Evolutionary conservation across 495 filamentous ascomycete genomes (phyloP).

Genomic region (Aspergillus diversus): DNA sequence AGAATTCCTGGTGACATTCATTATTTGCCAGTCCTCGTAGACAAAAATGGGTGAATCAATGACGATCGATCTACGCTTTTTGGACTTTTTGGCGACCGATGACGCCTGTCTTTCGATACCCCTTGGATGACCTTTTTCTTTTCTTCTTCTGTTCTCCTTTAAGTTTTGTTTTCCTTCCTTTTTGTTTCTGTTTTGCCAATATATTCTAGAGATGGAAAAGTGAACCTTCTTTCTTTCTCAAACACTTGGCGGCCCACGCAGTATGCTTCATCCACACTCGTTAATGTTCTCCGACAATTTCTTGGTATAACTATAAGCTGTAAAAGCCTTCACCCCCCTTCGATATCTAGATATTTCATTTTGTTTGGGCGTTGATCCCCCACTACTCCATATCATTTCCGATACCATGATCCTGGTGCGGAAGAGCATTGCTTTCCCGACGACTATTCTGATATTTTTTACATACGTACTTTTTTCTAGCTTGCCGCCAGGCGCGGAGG

Average conservation of each 20-base stretch:
- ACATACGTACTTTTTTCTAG: conserved; percentile 38
- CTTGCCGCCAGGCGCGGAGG: conserved; percentile 35
- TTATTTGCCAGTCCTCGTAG: conserved; percentile 1
- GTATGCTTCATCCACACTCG: conserved; percentile 18
- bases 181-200: too few species aligned
- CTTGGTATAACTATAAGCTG: conserved; percentile 16
- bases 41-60: conserved; percentile 10
- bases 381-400: conserved; percentile 5
- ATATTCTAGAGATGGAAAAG: too few species aligned
- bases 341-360: conserved; percentile 14
- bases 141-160: not conserved
- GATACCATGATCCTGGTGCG: conserved; percentile 32
- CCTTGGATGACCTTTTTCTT: conserved; percentile 5
- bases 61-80: conserved; percentile 6
- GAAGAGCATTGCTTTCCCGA: conserved; percentile 31
- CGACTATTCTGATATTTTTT: conserved; percentile 32
- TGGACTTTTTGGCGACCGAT: not conserved
- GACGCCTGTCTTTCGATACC: not conserved
- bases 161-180: too few species aligned
- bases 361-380: not conserved
- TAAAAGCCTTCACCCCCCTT: conserved; percentile 25
- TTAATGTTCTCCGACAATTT: conserved; percentile 23
- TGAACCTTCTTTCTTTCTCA: conserved; percentile 2
- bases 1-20: not conserved
- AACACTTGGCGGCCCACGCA: conserved; percentile 4